Evolutionary conservation across 163 green algal genomes (phyloP).

Genomic region (Prototheca wickerhamii): DNA sequence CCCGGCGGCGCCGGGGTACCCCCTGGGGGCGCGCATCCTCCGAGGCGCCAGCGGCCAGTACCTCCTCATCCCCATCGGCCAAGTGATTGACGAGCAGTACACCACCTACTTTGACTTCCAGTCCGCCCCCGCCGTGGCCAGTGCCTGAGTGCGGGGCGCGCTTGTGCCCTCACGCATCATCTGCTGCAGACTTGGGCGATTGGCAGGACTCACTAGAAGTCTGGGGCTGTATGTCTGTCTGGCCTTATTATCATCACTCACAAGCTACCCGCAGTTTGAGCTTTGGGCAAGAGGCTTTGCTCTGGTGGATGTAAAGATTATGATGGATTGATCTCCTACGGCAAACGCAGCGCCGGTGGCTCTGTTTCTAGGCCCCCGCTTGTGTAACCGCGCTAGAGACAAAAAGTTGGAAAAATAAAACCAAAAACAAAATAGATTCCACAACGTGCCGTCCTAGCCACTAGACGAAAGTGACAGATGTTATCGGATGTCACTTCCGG

Average conservation of each 20-base stretch:
- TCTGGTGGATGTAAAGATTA: too few species aligned
- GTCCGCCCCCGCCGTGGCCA: background rate
- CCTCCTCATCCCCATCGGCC: slow-evolving; percentile 19
- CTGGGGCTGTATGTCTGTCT: too few species aligned
- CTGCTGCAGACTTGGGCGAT: background rate
- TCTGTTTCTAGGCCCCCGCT: too few species aligned
- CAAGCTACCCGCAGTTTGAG: too few species aligned
- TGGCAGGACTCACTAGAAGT: too few species aligned
- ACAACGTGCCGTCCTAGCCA: slow-evolving; percentile 5
- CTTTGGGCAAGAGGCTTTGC: too few species aligned
- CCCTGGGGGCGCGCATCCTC: slow-evolving; percentile 15
- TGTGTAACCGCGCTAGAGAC: background rate
- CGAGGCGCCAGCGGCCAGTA: slow-evolving; percentile 6
- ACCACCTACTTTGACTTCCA: slow-evolving; percentile 27
- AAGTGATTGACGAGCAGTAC: slow-evolving; percentile 28
- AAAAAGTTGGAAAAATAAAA: too few species aligned
- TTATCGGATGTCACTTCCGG: background rate
- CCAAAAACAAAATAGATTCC: background rate
- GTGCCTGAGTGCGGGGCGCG: background rate
- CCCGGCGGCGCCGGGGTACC: slow-evolving; percentile 15
- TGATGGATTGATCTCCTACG: too few species aligned
- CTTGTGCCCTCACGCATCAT: background rate
- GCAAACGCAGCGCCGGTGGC: too few species aligned
- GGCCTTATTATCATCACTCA: too few species aligned
- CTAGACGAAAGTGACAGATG: slow-evolving; percentile 6